Evolutionary conservation across 768 basidiomycete species (phyloP).

Genomic region (Megacollybia marginata): DNA sequence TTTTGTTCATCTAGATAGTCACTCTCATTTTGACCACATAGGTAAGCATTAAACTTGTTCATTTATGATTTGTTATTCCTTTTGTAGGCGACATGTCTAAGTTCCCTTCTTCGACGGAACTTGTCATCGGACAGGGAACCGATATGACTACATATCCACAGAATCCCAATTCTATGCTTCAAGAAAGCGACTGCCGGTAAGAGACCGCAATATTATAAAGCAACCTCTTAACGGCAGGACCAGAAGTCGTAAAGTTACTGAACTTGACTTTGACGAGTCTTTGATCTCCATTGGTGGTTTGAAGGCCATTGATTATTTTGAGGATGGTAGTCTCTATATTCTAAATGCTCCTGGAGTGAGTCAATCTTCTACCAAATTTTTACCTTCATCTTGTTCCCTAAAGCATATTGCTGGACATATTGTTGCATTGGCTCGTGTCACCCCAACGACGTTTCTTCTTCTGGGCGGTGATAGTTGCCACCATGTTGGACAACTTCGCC

Average conservation of each 20-base stretch:
- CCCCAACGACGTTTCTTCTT: constrained; percentile 6
- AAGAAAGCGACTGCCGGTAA: constrained; percentile 7
- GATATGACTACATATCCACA: constrained; percentile 4
- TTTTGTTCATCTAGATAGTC: background rate
- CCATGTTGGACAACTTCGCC: constrained; percentile 9
- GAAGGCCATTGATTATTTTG: constrained; percentile 5
- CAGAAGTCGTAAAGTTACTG: constrained; percentile 7
- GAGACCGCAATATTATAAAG: background rate
- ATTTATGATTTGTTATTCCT: no score
- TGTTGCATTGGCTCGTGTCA: background rate
- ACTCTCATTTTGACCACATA: background rate
- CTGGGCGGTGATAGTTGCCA: constrained; percentile 10
- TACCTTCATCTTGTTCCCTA: background rate
- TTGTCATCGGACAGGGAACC: constrained; percentile 8
- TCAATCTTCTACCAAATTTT: background rate
- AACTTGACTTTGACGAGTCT: constrained; percentile 3
- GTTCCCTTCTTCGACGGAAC: constrained; percentile 7
- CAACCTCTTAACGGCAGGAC: background rate
- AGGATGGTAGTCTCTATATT: constrained; percentile 10
- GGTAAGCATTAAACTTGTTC: background rate
- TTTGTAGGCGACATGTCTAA: constrained; percentile 8
- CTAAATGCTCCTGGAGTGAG: constrained; percentile 9
- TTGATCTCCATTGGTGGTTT: constrained; percentile 7
- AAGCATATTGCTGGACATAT: background rate
- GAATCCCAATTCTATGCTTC: constrained; percentile 2